Base-by-base conservation (phyloP, 2,329 filamentous ascomycete species). In the Ambrosiella xylebori region DNA sequence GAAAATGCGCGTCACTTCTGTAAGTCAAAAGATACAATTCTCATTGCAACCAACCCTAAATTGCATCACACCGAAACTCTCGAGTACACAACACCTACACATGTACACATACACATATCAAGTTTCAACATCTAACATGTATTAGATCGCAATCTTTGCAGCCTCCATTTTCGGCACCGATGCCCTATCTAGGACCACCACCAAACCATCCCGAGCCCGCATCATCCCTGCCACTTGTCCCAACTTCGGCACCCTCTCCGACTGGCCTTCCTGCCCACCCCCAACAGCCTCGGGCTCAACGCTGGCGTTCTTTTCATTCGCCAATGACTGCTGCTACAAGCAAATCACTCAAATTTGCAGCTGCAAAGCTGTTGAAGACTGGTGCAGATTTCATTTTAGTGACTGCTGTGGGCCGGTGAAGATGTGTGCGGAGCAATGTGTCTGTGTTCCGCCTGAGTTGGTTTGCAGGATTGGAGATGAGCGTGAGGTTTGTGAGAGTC, bases 291-390 rank as follows among this genome's bases (percentile, higher is more conserved):
- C 47, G 9, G 27, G 9, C 47, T 19, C 47, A 1, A 51, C 3
- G 11, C 56, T 57, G 7, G 35, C 47, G 2, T 37, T 27, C 5
- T 17, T 52, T 6, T 12, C 15, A 15, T 50, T 57, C 15, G 51
- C 52, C 12, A n/a, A 58, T 15, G 57, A 58, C 40, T 58, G 57
- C 35, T 58, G 57, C 44, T 58, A 58, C 41, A 47, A 54, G 38
- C 15, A 45, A 3, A 47, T 54, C 35, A 53, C 36, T 11, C 57
- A 58, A 36, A 45, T 58, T 13, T 58, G 57, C 41, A 55, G 39
- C 6, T 58, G 57, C 36, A 49, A 40, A 45, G 53, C 44, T 7
- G 52, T 53, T 15, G 57, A 58, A 27, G 40, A 58, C 12, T 58
- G 57, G 57, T 58, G 57, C 12, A 51, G 57, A 5, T 38, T 49